Evolutionary conservation across 192 early-diverging fungal genomes (phyloP).

Genomic region (Gamsiella multidivaricata): DNA sequence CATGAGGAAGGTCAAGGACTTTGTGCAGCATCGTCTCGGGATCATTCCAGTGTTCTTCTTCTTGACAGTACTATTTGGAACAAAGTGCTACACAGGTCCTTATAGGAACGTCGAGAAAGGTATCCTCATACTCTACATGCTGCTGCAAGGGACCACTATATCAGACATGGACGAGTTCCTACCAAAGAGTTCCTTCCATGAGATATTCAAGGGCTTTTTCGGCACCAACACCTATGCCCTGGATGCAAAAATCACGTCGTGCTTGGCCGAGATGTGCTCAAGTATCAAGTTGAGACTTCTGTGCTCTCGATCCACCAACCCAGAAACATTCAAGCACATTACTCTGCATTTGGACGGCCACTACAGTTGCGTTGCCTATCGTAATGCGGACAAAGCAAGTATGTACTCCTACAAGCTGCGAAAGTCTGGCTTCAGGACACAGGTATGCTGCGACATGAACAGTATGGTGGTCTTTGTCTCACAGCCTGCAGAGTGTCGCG

Average conservation of each 20-base stretch:
- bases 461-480: slow-evolving; percentile 35
- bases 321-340: slow-evolving; percentile 27
- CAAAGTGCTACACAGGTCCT: slow-evolving; percentile 11
- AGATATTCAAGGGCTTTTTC: slow-evolving; percentile 12
- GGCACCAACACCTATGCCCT: neutral
- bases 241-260: neutral
- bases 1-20: neutral
- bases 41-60: slow-evolving; percentile 23
- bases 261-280: slow-evolving; percentile 21
- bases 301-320: slow-evolving; percentile 12
- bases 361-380: slow-evolving; percentile 21
- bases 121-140: slow-evolving; percentile 22
- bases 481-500: slow-evolving; percentile 15
- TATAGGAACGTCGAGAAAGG: slow-evolving; percentile 34
- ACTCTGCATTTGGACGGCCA: slow-evolving; percentile 39
- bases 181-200: slow-evolving; percentile 32
- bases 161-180: slow-evolving; percentile 10
- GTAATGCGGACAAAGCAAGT: slow-evolving; percentile 19
- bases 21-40: slow-evolving; percentile 5
- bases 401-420: slow-evolving; percentile 46
- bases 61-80: slow-evolving; percentile 14
- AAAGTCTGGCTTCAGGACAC: slow-evolving; percentile 33
- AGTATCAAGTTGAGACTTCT: slow-evolving; percentile 10
- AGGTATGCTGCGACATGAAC: slow-evolving; percentile 37
- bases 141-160: slow-evolving; percentile 17